Evolutionary conservation across 768 basidiomycete genomes (phyloP), one percentile per base, ranked within the genome.

Genomic region (Myochromella boudieri): DNA sequence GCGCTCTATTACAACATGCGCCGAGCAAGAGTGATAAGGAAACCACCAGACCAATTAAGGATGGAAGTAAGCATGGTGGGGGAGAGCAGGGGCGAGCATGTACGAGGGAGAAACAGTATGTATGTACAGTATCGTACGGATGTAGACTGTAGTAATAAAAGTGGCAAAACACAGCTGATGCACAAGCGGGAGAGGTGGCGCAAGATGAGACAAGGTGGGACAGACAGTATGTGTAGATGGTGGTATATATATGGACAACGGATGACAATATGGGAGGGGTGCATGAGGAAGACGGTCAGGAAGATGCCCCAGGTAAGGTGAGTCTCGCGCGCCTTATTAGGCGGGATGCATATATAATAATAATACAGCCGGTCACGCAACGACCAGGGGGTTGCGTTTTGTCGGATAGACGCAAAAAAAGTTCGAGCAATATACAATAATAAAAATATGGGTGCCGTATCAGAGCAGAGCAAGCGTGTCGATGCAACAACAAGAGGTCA

Each of bases 361-460:
- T 60, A 68, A 46, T 56, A 53, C 46, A 37, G 17, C 46, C 28
- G 56, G 55, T 53, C 59, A 55, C 52, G 45, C 49, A 57, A 54
- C 49, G 53, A 60, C 56, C 52, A 55, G 54, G 53, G 55, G 51
- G 28, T 31, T 14, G 21, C 18, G 42, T n/a, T n/a, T n/a, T n/a
- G n/a, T n/a, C n/a, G n/a, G n/a, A n/a, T n/a, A n/a, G n/a, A n/a
- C n/a, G 26, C 14, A 36, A 22, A 20, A 28, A 48, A 20, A 27
- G 32, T 27, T 47, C 48, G 57, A 55, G 55, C 59, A 71, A 75
- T 72, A 72, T 74, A 77, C 73, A 72, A 62, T 60, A 76, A 75
- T 75, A 75, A 75, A 56, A 56, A 75, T 75, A 75, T 57, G 44
- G 44, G 53, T 32, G 56, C 34, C 37, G 49, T 48, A 50, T 46